Base-by-base conservation (phyloP, 257 asterid species). In the Lavandula angustifolia region DNA sequence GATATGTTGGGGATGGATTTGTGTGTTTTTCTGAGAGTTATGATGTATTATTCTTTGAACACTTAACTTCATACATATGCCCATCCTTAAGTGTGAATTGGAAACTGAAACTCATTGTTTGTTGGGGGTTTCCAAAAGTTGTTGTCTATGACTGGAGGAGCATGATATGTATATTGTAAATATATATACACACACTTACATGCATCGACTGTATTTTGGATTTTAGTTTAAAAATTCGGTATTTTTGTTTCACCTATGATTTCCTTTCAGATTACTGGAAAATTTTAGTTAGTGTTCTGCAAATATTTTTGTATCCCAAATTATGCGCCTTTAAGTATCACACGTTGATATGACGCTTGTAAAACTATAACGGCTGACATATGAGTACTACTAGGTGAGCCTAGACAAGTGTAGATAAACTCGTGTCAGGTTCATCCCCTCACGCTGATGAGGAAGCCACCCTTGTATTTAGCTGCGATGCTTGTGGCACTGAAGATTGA, bases 1-100 rank as follows among this genome's bases (percentile, higher is more conserved):
- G 60, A 59, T n/a, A n/a, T n/a, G n/a, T n/a, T n/a, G n/a, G n/a
- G n/a, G n/a, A n/a, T 64, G 60, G 66, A 31, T 66, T 69, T 66
- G 64, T 46, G 75, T 70, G 72, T 12, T 41, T n/a, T n/a, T n/a
- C n/a, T 69, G 34, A n/a, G 44, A 34, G 60, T 40, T 70, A 16
- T 55, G 65, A 52, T 68, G 52, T 62, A 33, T n/a, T n/a, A n/a
- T 64, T 62, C 60, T 51, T 60, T 48, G 63, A 64, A 55, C 34
- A 46, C 40, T 55, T 49, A 16, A 29, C n/a, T n/a, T n/a, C n/a
- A n/a, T n/a, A n/a, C n/a, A n/a, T n/a, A n/a, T n/a, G n/a, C n/a
- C n/a, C n/a, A n/a, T n/a, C n/a, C n/a, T n/a, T n/a, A n/a, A n/a
- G n/a, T n/a, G 33, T 55, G 50, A 56, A 62, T 52, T 44, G 58